phyloP scores from a whole-genome alignment of 768 basidiomycete genomes.

The Trametes gibbosa region DNA sequence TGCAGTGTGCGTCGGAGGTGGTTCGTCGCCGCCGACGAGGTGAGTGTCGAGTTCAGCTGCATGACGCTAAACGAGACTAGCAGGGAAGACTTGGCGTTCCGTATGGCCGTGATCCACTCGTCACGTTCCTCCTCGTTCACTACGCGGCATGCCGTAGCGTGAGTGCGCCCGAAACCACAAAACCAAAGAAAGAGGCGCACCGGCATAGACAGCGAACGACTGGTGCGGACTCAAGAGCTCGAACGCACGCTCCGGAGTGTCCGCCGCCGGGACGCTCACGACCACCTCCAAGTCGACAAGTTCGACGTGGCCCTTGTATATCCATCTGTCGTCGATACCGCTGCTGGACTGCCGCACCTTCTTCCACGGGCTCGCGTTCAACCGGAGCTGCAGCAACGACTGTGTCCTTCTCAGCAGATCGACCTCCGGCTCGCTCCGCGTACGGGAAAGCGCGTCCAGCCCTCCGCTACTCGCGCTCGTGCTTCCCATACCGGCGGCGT shows the following conservation, averaged over 20 bases:
- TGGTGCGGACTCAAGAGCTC: constrained; percentile 76
- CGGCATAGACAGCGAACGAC: constrained; percentile 72
- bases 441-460: constrained; percentile 43
- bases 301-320: constrained; percentile 64
- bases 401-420: constrained; percentile 15
- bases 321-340: constrained; percentile 65
- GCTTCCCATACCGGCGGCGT: background rate
- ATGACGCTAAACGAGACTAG: constrained; percentile 68
- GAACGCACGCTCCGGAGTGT: constrained; percentile 55
- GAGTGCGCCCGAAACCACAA: too few species aligned
- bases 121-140: constrained; percentile 56
- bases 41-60: constrained; percentile 78
- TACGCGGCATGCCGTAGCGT: constrained; percentile 24
- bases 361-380: constrained; percentile 27
- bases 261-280: constrained; percentile 39
- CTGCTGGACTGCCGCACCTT: constrained; percentile 31
- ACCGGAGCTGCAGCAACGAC: constrained; percentile 21
- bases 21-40: constrained; percentile 70
- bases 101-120: constrained; percentile 65
- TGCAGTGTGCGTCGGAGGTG: constrained; percentile 73
- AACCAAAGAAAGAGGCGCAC: constrained; percentile 36
- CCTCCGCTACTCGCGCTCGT: constrained; percentile 24
- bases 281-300: constrained; percentile 79
- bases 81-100: constrained; percentile 67
- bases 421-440: constrained; percentile 58